Conservation (phyloP, 129 eudicot species). For the Deinandra increscens region DNA sequence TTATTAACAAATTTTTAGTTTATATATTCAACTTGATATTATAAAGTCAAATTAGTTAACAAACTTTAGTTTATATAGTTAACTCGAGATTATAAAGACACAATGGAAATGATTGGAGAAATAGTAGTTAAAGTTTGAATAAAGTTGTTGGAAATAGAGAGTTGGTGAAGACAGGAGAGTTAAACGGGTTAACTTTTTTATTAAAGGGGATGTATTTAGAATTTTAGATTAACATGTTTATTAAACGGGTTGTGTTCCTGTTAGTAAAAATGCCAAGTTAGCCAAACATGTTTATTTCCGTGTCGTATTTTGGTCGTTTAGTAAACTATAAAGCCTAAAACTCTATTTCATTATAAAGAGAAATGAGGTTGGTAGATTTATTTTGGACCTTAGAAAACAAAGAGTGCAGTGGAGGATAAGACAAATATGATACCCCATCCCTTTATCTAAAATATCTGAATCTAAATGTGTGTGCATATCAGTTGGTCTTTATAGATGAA, state of each 20-base stretch:
- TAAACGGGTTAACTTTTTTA: too few relatives aligned
- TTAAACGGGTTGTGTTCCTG: not conserved
- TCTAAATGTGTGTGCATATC: not conserved
- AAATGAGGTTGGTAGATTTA: conserved; percentile 9
- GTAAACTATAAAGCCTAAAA: too few relatives aligned
- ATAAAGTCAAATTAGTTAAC: not conserved
- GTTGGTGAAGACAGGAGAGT: too few relatives aligned
- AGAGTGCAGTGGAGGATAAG: conserved; percentile 16
- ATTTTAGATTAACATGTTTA: too few relatives aligned
- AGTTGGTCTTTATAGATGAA: conserved; percentile 5
- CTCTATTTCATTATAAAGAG: not conserved
- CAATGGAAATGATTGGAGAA: not conserved
- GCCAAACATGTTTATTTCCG: not conserved
- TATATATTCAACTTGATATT: not conserved
- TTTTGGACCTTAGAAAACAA: conserved; percentile 38
- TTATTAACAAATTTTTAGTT: not conserved
- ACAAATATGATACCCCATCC: conserved; percentile 29
- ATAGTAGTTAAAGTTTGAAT: not conserved
- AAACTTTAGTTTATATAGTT: not conserved
- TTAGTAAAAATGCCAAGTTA: not conserved
- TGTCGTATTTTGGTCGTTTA: too few relatives aligned
- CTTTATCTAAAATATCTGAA: conserved; percentile 4
- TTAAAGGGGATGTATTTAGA: too few relatives aligned
- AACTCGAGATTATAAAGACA: not conserved
- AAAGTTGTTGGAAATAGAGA: not conserved